phyloP scores from a whole-genome alignment of 1,284 basidiomycete species.

The Leccinum solheimii region DNA sequence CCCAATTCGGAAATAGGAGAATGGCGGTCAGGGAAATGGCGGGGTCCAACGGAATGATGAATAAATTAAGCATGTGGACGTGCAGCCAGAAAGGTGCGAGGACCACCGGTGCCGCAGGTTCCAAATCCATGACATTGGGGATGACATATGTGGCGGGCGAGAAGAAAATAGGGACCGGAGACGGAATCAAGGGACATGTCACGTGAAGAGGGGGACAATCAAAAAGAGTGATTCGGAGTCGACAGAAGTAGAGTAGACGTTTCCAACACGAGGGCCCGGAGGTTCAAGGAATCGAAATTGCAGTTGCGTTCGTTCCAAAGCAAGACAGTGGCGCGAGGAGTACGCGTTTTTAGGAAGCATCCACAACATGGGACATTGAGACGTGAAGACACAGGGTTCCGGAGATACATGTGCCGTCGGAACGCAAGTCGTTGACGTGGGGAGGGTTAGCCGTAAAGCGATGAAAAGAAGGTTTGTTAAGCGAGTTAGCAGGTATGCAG shows the following conservation, averaged over 20 bases:
- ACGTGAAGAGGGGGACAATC: conserved; percentile 1
- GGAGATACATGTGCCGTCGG: conserved; percentile 22
- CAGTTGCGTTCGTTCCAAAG: conserved; percentile 23
- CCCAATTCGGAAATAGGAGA: conserved; percentile 17
- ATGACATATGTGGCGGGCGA: not conserved
- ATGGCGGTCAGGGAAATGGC: conserved; percentile 4
- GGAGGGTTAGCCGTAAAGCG: conserved; percentile 6
- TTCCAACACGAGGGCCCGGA: conserved; percentile 31
- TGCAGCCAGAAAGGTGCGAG: not conserved
- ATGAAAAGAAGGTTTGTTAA: conserved; percentile 21
- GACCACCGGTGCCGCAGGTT: conserved; percentile 9
- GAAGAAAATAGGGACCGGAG: not conserved
- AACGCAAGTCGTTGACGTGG: conserved; percentile 2
- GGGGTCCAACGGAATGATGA: conserved; percentile 8
- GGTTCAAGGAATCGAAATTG: conserved; percentile 25
- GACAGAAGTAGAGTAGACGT: conserved; percentile 10
- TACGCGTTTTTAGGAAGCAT: conserved; percentile 1
- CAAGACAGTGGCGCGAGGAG: conserved; percentile 7
- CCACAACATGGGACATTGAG: conserved; percentile 15
- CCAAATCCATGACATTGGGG: conserved; percentile 11
- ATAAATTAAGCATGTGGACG: conserved; percentile 1
- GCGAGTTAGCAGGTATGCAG: conserved; percentile 12
- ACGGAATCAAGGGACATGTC: not conserved
- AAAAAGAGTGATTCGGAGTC: conserved; percentile 3
- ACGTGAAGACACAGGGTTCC: conserved; percentile 14